Conservation (phyloP, 1,139 yeast genomes). For the Taphrina betulina region DNA sequence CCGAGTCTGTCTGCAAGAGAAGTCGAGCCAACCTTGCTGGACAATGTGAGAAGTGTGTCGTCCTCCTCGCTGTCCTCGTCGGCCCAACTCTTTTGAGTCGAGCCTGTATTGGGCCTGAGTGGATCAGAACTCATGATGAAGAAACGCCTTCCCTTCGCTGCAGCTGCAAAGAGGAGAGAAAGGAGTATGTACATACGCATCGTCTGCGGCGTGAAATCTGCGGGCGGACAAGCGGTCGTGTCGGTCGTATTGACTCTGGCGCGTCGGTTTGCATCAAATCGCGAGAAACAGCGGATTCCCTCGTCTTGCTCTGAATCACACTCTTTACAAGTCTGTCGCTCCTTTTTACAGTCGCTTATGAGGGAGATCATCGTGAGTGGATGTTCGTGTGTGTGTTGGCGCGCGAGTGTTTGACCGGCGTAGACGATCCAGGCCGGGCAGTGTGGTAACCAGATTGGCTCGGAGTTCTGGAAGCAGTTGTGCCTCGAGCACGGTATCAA, state of each 20-base stretch:
- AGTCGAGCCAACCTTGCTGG: neutral
- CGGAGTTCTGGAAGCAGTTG: constrained; percentile 88
- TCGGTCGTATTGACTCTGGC: no score
- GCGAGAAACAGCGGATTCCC: no score
- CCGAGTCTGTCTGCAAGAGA: constrained; percentile 8
- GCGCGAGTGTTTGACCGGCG: no score
- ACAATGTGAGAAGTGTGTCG: constrained; percentile 10
- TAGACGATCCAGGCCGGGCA: constrained; percentile 68
- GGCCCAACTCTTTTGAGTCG: constrained; percentile 33
- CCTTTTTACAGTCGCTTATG: constrained; percentile 11
- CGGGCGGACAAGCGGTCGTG: no score
- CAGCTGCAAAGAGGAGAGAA: no score
- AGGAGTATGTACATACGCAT: no score
- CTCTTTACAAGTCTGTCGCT: no score
- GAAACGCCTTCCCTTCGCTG: no score
- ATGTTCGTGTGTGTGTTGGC: neutral
- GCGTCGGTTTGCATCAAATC: no score
- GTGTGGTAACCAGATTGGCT: constrained; percentile 95
- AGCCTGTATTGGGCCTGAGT: constrained; percentile 17
- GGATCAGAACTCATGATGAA: constrained; percentile 22
- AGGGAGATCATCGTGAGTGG: constrained; percentile 28
- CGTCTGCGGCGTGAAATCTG: no score
- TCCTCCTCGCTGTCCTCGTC: constrained; percentile 29
- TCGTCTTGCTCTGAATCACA: no score
- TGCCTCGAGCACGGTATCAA: constrained; percentile 84